phyloP scores from a whole-genome alignment of 164 flowering plant genomes.

The Annona cherimola region DNA sequence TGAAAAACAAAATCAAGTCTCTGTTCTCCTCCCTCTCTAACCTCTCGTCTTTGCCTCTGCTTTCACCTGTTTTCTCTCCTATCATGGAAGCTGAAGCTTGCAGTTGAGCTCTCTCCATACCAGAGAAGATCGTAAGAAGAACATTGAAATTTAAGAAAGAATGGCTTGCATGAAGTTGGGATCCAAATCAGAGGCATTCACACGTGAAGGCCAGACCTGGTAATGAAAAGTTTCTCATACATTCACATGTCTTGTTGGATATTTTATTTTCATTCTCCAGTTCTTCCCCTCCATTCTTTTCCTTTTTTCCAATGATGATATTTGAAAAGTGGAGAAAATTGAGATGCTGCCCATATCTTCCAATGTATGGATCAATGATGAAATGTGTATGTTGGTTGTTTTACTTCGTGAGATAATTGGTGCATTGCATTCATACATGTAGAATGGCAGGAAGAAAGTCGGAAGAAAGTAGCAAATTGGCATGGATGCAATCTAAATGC shows the following conservation, averaged over 20 bases:
- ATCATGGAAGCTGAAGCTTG: not conserved
- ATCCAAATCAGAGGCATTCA: slow-evolving; percentile 55
- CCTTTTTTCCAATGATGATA: not conserved
- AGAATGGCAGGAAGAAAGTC: no score
- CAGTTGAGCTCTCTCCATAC: not conserved
- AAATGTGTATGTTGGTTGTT: no score
- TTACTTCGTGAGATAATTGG: no score
- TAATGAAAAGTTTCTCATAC: slow-evolving; percentile 8
- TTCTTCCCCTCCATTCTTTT: not conserved
- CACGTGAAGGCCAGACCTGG: slow-evolving; percentile 55
- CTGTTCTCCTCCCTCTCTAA: not conserved
- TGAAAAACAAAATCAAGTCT: not conserved
- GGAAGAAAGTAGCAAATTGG: no score
- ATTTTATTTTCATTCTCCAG: not conserved
- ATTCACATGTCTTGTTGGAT: not conserved
- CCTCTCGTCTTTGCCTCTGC: not conserved
- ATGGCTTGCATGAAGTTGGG: slow-evolving; percentile 68
- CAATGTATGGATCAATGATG: no score
- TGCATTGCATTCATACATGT: no score
- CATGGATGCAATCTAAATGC: no score
- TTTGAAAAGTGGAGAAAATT: no score
- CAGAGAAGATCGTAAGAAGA: not conserved
- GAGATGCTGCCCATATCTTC: no score
- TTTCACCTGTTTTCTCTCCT: not conserved
- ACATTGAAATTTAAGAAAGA: not conserved